These are phyloP conservation scores for Rhizopus stolonifer DNA, from an alignment of 371 early-diverging fungal species.

Conservation along the genomic window DNA sequence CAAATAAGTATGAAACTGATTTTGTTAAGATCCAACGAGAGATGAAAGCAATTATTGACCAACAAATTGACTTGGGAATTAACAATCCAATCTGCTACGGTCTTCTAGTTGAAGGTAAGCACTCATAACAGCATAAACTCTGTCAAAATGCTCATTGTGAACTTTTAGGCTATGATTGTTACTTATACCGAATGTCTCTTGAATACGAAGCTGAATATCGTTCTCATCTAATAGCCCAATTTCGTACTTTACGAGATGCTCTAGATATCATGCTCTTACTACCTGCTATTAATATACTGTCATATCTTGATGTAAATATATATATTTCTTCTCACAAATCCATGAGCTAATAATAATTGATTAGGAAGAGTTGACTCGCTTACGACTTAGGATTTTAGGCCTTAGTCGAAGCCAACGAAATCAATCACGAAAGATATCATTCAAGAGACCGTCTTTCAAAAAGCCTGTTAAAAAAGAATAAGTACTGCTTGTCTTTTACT, in stretches of 20 bases:
- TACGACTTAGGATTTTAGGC: constrained; percentile 1
- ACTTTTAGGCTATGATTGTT: constrained; percentile 13
- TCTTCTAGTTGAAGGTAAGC: constrained; percentile 8
- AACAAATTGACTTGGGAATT: constrained; percentile 8
- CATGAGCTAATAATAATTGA: constrained; percentile 10
- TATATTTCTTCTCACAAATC: constrained; percentile 9
- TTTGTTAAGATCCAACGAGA: constrained; percentile 4
- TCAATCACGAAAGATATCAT: constrained; percentile 6
- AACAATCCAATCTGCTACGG: neutral
- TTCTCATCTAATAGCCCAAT: constrained; percentile 11
- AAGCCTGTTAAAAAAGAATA: constrained; percentile 10
- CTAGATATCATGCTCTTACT: constrained; percentile 5
- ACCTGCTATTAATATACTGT: constrained; percentile 8
- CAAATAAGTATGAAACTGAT: constrained; percentile 4
- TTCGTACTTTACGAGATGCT: constrained; percentile 12
- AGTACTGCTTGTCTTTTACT: constrained; percentile 8
- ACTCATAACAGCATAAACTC: constrained; percentile 8
- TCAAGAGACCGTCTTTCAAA: constrained; percentile 10
- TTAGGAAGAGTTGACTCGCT: constrained; percentile 11
- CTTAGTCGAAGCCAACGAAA: constrained; percentile 10
- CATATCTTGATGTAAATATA: constrained; percentile 11
- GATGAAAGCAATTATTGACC: constrained; percentile 7
- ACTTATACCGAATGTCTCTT: constrained; percentile 8
- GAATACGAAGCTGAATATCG: constrained; percentile 9
- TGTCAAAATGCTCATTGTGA: constrained; percentile 10